phyloP scores from a whole-genome alignment of 2,329 filamentous ascomycete species.

The Fusarium stilboides region DNA sequence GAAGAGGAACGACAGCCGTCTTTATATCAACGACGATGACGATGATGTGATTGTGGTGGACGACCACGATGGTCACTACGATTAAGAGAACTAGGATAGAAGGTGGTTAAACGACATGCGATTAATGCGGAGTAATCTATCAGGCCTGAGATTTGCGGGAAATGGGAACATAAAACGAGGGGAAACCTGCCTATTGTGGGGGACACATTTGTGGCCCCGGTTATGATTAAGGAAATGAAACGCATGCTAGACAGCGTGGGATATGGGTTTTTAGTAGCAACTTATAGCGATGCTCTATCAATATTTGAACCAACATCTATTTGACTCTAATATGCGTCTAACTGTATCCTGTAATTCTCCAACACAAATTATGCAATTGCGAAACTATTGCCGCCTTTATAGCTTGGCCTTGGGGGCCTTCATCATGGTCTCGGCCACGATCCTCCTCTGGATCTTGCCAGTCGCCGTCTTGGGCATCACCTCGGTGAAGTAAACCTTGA shows the following conservation, averaged over 20 bases:
- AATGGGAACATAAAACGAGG: slow-evolving; percentile 3
- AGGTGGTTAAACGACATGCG: not conserved
- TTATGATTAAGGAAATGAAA: not conserved
- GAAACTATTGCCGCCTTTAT: slow-evolving; percentile 53
- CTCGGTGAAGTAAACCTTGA: slow-evolving; percentile 82
- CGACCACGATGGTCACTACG: slow-evolving; percentile 48
- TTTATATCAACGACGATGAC: slow-evolving; percentile 50
- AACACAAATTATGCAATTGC: slow-evolving; percentile 4
- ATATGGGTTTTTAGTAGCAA: slow-evolving; percentile 12
- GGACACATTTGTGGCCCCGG: not conserved
- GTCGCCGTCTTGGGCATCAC: slow-evolving; percentile 94
- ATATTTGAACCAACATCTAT: slow-evolving; percentile 26
- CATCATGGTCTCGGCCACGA: slow-evolving; percentile 89
- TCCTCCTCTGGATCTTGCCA: slow-evolving; percentile 87
- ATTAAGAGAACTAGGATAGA: slow-evolving; percentile 20
- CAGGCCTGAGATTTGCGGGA: not conserved
- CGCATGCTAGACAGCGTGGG: slow-evolving; percentile 20
- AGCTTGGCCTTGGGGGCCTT: slow-evolving; percentile 72
- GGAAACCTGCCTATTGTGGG: not conserved
- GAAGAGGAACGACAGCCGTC: slow-evolving; percentile 46
- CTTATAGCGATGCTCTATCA: slow-evolving; percentile 28
- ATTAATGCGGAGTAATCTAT: slow-evolving; percentile 32
- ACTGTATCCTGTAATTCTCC: not conserved
- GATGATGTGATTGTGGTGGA: slow-evolving; percentile 49
- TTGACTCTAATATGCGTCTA: slow-evolving; percentile 1